A percentile compares a stretch with the other conserved stretches of the same genome.
Conservation (phyloP, 352 stramenopile genomes). For the Globisporangium splendens region DNA sequence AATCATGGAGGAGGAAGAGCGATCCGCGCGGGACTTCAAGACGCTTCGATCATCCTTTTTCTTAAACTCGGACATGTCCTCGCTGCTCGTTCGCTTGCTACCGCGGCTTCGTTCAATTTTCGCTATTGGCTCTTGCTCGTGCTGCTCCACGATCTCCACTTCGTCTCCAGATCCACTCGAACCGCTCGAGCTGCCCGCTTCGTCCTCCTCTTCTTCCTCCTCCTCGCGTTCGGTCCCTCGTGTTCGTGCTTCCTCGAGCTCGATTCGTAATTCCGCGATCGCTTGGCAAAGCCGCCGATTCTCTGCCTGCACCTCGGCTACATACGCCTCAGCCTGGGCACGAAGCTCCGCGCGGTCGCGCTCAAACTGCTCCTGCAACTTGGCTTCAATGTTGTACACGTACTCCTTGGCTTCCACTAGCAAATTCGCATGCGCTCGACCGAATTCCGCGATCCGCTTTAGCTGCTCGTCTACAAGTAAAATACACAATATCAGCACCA, state of each 20-base stretch:
- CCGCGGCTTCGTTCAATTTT: background rate
- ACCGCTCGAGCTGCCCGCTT: constrained; percentile 8
- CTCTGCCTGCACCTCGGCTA: constrained; percentile 41
- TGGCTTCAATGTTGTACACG: constrained; percentile 52
- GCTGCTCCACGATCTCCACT: constrained; percentile 6
- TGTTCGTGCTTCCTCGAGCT: constrained; percentile 1
- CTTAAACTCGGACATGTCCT: background rate
- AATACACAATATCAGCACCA: constrained; percentile 1
- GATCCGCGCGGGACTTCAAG: background rate
- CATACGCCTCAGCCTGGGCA: constrained; percentile 47
- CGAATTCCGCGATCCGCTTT: constrained; percentile 77
- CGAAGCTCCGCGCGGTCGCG: constrained; percentile 38
- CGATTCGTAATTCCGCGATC: constrained; percentile 8
- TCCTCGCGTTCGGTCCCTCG: background rate
- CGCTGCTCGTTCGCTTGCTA: background rate
- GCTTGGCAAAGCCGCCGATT: constrained; percentile 27
- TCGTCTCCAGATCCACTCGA: constrained; percentile 6
- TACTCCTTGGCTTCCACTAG: constrained; percentile 66
- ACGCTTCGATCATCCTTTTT: background rate
- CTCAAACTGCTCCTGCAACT: constrained; percentile 47
- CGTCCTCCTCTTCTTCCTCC: background rate
- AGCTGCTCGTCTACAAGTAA: constrained; percentile 55
- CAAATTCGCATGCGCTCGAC: constrained; percentile 59
- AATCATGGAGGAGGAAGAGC: constrained; percentile 4
- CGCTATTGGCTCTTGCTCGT: constrained; percentile 2